A percentile compares a stretch with the other conserved stretches of the same genome.
phyloP scores from a whole-genome alignment of 805 yeast species.

The Metschnikowia cerradonensis region DNA sequence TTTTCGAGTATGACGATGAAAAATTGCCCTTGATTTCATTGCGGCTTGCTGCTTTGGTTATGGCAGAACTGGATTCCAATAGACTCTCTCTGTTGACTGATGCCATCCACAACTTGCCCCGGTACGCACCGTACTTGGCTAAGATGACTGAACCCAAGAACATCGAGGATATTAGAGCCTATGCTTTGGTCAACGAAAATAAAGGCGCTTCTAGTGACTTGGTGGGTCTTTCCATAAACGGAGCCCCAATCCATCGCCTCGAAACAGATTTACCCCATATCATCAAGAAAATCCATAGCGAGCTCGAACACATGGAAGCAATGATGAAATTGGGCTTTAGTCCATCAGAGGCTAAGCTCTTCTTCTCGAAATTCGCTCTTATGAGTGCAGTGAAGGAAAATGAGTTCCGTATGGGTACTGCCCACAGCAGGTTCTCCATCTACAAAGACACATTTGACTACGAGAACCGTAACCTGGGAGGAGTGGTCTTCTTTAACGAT shows the following conservation, averaged over 20 bases:
- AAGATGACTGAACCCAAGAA: neutral
- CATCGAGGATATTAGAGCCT: constrained; percentile 13
- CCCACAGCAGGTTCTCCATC: constrained; percentile 32
- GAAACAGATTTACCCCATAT: constrained; percentile 43
- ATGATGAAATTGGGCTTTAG: constrained; percentile 29
- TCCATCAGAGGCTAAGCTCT: constrained; percentile 27
- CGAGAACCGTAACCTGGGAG: constrained; percentile 21
- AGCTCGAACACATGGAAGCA: constrained; percentile 22
- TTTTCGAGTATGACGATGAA: constrained; percentile 7
- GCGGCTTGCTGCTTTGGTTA: constrained; percentile 9
- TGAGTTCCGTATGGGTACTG: constrained; percentile 33
- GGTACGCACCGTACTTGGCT: constrained; percentile 12
- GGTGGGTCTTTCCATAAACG: constrained; percentile 64
- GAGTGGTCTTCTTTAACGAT: constrained; percentile 72
- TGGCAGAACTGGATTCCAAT: neutral
- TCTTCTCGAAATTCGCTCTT: constrained; percentile 37
- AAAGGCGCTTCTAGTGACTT: constrained; percentile 37
- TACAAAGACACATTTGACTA: constrained; percentile 24
- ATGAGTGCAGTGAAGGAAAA: constrained; percentile 37
- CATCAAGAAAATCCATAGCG: constrained; percentile 33
- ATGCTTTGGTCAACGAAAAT: constrained; percentile 27
- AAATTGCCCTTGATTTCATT: constrained; percentile 5
- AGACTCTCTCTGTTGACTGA: constrained; percentile 1
- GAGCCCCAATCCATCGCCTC: constrained; percentile 51
- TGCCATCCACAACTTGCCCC: constrained; percentile 12